Conservation (phyloP, 2,329 filamentous ascomycete species). For the Xenoacremonium recifei region DNA sequence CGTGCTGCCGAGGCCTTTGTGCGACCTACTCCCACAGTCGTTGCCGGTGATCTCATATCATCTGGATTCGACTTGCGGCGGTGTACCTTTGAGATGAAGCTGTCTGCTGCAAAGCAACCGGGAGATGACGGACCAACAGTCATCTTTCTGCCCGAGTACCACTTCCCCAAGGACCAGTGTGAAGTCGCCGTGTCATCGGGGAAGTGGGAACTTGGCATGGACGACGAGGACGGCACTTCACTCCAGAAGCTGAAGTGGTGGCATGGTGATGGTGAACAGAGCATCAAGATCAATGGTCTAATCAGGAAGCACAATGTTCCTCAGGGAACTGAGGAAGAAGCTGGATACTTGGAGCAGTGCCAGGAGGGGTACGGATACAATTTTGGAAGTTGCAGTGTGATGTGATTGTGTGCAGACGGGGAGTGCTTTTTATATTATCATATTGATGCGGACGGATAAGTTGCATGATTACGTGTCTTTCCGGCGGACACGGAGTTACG, state of each 20-base stretch:
- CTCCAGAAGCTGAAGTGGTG: slow-evolving; percentile 87
- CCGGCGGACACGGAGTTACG: background rate
- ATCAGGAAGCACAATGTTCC: slow-evolving; percentile 61
- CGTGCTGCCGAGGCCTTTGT: slow-evolving; percentile 93
- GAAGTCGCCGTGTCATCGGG: slow-evolving; percentile 77
- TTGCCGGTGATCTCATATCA: slow-evolving; percentile 66
- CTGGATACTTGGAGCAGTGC: slow-evolving; percentile 75
- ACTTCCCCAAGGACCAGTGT: slow-evolving; percentile 77
- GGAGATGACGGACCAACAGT: slow-evolving; percentile 69
- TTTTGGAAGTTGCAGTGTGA: slow-evolving; percentile 48
- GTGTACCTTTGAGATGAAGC: slow-evolving; percentile 71
- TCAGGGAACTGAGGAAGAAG: slow-evolving; percentile 64
- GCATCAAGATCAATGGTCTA: slow-evolving; percentile 71
- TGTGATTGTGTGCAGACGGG: too few species aligned
- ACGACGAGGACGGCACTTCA: slow-evolving; percentile 66
- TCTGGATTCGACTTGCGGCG: slow-evolving; percentile 81
- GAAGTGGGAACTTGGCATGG: slow-evolving; percentile 81
- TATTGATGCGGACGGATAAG: slow-evolving; percentile 1
- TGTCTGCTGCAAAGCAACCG: slow-evolving; percentile 61
- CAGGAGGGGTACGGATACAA: slow-evolving; percentile 47
- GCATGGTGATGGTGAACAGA: slow-evolving; percentile 85
- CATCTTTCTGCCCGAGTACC: slow-evolving; percentile 85
- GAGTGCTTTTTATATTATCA: too few species aligned
- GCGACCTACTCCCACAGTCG: slow-evolving; percentile 75
- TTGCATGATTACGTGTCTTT: slow-evolving; percentile 2